Percentiles rank a stretch among this genome's conserved stretches.
phyloP scores from a whole-genome alignment of 495 filamentous ascomycete species.

The Penicillium argentinense region DNA sequence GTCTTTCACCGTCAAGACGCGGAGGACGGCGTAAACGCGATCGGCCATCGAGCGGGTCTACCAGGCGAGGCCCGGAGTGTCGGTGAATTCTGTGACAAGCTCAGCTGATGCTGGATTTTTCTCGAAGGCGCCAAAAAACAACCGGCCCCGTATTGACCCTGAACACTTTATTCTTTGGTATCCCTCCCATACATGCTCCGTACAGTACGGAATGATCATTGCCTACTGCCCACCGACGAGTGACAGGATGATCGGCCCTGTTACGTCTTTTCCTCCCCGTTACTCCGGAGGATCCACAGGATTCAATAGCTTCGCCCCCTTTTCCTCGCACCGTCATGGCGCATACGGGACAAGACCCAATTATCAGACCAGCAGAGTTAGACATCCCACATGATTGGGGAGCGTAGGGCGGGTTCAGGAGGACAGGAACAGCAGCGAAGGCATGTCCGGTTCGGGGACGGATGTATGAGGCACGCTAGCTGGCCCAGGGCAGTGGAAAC shows the following conservation, averaged over 20 bases:
- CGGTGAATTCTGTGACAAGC: slow-evolving; percentile 30
- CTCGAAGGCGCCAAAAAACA: slow-evolving; percentile 23
- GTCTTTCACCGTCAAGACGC: neutral
- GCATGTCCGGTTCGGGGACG: too few relatives aligned
- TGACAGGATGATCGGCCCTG: slow-evolving; percentile 22
- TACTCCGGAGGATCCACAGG: slow-evolving; percentile 3
- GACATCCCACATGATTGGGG: neutral
- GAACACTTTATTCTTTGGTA: neutral
- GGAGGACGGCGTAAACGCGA: slow-evolving; percentile 6
- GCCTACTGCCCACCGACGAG: too few relatives aligned
- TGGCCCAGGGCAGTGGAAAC: slow-evolving; percentile 17
- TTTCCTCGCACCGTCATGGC: neutral
- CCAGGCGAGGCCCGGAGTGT: slow-evolving; percentile 22
- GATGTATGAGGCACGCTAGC: slow-evolving; percentile 19
- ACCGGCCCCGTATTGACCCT: neutral
- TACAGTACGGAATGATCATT: too few relatives aligned
- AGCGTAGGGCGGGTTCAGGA: too few relatives aligned
- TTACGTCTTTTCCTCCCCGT: slow-evolving; percentile 14
- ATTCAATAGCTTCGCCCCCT: slow-evolving; percentile 8
- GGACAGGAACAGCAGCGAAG: too few relatives aligned
- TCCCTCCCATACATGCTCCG: too few relatives aligned
- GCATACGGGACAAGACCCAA: neutral
- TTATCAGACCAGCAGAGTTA: slow-evolving; percentile 4
- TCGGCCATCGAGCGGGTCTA: slow-evolving; percentile 21
- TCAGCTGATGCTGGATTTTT: slow-evolving; percentile 26